A percentile compares a stretch with the other conserved stretches of the same genome.
These are phyloP conservation scores for Kandelia obovata DNA, from an alignment of 345 rosid genomes.

Conservation along the genomic window DNA sequence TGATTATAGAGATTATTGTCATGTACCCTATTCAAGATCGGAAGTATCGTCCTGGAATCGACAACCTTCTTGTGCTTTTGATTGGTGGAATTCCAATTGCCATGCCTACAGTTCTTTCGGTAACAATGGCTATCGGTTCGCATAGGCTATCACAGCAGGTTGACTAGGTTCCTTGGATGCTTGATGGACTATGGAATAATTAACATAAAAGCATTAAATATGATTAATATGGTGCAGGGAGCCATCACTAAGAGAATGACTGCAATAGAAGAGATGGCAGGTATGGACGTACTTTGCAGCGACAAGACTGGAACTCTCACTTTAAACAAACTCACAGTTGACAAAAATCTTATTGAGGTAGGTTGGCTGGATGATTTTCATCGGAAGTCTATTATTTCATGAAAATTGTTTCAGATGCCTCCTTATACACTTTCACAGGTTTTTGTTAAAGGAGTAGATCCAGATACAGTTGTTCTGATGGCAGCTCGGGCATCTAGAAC, in stretches of 20 bases:
- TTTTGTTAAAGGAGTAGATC: conserved; percentile 84
- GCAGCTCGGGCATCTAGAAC: conserved; percentile 94
- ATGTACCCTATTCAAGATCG: conserved; percentile 98
- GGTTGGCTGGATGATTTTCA: background rate
- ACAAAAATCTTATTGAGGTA: conserved; percentile 93
- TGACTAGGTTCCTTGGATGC: conserved; percentile 16
- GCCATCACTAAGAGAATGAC: conserved; percentile 99
- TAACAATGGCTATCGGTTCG: conserved; percentile 98
- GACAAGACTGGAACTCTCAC: conserved; percentile 99
- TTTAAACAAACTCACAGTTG: conserved; percentile 89
- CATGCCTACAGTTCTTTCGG: conserved; percentile 97
- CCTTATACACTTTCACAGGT: conserved; percentile 47
- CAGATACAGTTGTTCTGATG: conserved; percentile 83
- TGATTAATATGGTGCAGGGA: conserved; percentile 49
- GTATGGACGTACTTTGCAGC: conserved; percentile 99
- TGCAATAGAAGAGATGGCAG: conserved; percentile 99
- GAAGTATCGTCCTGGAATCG: conserved; percentile 90
- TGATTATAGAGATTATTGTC: conserved; percentile 87
- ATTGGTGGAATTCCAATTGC: conserved; percentile 99
- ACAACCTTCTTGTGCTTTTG: conserved; percentile 96
- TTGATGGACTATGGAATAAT: conserved; percentile 9
- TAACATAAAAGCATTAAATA: conserved; percentile 5
- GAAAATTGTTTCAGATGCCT: conserved; percentile 20
- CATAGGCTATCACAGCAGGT: conserved; percentile 97
- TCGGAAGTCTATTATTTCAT: background rate